Evolutionary conservation across 805 yeast genomes (phyloP).

Genomic region (Sugiyamaella lignohabitans): DNA sequence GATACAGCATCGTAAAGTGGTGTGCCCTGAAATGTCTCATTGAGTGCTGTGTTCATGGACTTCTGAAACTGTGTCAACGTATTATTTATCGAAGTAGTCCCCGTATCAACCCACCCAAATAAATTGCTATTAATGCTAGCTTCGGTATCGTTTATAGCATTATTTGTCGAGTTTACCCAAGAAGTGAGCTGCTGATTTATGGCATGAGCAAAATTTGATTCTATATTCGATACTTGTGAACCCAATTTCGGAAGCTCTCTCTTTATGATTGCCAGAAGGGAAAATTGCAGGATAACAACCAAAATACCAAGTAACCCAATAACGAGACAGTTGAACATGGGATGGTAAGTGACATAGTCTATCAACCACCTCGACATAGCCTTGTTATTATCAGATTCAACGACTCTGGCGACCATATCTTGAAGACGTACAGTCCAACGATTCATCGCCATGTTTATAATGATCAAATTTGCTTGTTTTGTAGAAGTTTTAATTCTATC

Average conservation of each 20-base stretch:
- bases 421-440: slow-evolving; percentile 15
- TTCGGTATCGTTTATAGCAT: slow-evolving; percentile 45
- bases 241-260: slow-evolving; percentile 15
- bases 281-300: slow-evolving; percentile 47
- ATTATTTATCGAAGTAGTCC: slow-evolving; percentile 51
- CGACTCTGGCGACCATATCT: slow-evolving; percentile 15
- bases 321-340: slow-evolving; percentile 44
- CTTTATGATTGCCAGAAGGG: background rate
- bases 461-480: slow-evolving; percentile 13
- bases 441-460: slow-evolving; percentile 16
- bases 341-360: slow-evolving; percentile 46
- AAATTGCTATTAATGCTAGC: slow-evolving; percentile 51
- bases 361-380: slow-evolving; percentile 39
- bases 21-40: slow-evolving; percentile 59
- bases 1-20: slow-evolving; percentile 56
- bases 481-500: slow-evolving; percentile 15
- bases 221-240: slow-evolving; percentile 12
- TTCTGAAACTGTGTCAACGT: slow-evolving; percentile 54
- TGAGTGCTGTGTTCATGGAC: slow-evolving; percentile 53
- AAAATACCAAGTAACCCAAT: slow-evolving; percentile 54
- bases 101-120: slow-evolving; percentile 56
- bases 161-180: slow-evolving; percentile 57
- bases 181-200: slow-evolving; percentile 15
- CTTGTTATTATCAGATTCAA: slow-evolving; percentile 2
- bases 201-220: background rate